phyloP scores from a whole-genome alignment of 2,329 filamentous ascomycete genomes.

The Beauveria varroae region DNA sequence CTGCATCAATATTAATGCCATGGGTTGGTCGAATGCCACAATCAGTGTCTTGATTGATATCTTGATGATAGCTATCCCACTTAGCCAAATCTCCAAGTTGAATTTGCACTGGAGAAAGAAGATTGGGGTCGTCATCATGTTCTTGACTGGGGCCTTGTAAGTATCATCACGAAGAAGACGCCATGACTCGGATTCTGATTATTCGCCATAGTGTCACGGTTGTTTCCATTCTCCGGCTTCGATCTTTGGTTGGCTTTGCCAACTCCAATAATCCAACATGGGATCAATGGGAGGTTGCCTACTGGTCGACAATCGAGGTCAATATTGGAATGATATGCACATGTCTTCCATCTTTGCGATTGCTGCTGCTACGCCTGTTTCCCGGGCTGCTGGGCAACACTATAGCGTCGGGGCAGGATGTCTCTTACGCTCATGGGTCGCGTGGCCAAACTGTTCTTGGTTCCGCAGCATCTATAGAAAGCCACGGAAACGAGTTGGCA shows the following conservation, averaged over 20 bases:
- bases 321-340: conserved; percentile 19
- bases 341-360: conserved; percentile 17
- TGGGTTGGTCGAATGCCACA: conserved; percentile 44
- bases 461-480: neutral
- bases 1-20: conserved; percentile 41
- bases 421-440: neutral
- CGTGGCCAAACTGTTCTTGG: neutral
- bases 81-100: conserved; percentile 35
- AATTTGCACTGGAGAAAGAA: conserved; percentile 41
- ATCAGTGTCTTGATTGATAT: conserved; percentile 46
- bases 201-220: conserved; percentile 14
- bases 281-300: conserved; percentile 14
- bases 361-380: conserved; percentile 15
- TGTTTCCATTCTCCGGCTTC: conserved; percentile 17
- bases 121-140: conserved; percentile 42
- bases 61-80: conserved; percentile 43
- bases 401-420: neutral
- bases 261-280: conserved; percentile 16
- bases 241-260: conserved; percentile 15
- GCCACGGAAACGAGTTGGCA: neutral
- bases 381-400: conserved; percentile 13
- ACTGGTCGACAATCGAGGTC: conserved; percentile 19
- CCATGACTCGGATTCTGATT: neutral
- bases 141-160: conserved; percentile 40
- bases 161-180: conserved; percentile 11